Percentiles rank a stretch among this genome's conserved stretches.
Conservation (phyloP, 805 yeast genomes). For the Starmerella powellii region DNA sequence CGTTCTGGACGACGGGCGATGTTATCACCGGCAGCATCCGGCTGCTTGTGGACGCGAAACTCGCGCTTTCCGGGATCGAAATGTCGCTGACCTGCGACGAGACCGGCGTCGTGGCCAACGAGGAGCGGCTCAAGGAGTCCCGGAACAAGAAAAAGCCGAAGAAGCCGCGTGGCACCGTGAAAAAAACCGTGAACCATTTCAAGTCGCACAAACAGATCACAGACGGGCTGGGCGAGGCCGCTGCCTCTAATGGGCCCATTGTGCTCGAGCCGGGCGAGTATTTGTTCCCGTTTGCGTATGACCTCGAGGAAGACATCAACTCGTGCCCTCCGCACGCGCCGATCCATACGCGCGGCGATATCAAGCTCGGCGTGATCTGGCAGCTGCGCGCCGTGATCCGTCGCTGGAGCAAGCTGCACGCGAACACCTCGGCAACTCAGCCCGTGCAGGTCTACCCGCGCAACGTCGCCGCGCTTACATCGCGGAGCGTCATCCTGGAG, state of each 20-base stretch:
- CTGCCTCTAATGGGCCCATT: background rate
- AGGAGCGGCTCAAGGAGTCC: background rate
- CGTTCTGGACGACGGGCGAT: slow-evolving; percentile 16
- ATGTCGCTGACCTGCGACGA: slow-evolving; percentile 12
- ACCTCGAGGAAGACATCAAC: slow-evolving; percentile 7
- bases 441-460: slow-evolving; percentile 5
- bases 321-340: slow-evolving; percentile 11
- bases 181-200: background rate
- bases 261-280: slow-evolving; percentile 13
- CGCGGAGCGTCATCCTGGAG: background rate
- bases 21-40: slow-evolving; percentile 10
- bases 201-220: background rate
- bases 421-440: background rate
- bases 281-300: slow-evolving; percentile 11
- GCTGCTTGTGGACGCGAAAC: background rate
- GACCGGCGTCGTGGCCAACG: slow-evolving; percentile 3
- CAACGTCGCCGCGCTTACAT: background rate
- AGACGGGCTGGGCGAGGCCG: background rate
- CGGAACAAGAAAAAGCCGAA: background rate
- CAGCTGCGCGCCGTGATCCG: slow-evolving; percentile 3
- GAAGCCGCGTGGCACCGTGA: background rate
- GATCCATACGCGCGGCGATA: background rate
- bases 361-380: slow-evolving; percentile 8
- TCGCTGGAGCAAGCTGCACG: background rate
- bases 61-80: slow-evolving; percentile 2